Evolutionary conservation across 305 asterid species (phyloP).

Genomic region (Stenogyne calaminthoides): DNA sequence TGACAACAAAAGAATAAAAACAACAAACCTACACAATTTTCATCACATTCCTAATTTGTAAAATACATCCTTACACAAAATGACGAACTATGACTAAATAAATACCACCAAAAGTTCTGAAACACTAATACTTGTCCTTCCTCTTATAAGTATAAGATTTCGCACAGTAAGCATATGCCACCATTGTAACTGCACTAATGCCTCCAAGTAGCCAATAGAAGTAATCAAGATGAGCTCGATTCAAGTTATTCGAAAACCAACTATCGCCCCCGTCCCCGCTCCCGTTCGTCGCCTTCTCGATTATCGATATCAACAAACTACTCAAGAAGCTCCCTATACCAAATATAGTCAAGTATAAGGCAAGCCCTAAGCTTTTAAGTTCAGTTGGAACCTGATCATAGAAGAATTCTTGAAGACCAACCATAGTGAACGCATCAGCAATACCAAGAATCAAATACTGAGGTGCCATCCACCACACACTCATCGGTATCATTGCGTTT

Average conservation of each 20-base stretch:
- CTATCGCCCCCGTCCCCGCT: slow-evolving; percentile 30
- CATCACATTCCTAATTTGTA: not conserved
- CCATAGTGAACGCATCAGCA: slow-evolving; percentile 41
- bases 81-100: not conserved
- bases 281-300: slow-evolving; percentile 34
- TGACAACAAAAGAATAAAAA: too few species aligned
- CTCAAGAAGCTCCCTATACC: slow-evolving; percentile 45
- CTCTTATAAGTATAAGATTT: slow-evolving; percentile 32
- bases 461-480: slow-evolving; percentile 56
- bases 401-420: slow-evolving; percentile 62
- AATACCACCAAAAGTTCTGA: too few species aligned
- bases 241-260: slow-evolving; percentile 42
- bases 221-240: slow-evolving; percentile 30
- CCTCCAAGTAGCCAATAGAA: slow-evolving; percentile 45
- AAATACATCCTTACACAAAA: too few species aligned
- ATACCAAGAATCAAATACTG: slow-evolving; percentile 49
- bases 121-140: not conserved
- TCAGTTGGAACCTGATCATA: slow-evolving; percentile 51
- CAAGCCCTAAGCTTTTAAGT: slow-evolving; percentile 51
- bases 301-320: slow-evolving; percentile 32
- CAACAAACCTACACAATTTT: not conserved
- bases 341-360: slow-evolving; percentile 41
- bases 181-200: slow-evolving; percentile 20
- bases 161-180: slow-evolving; percentile 25
- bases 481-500: slow-evolving; percentile 41